phyloP scores from a whole-genome alignment of 1,284 basidiomycete species.

The Ustanciosporium gigantosporum region DNA sequence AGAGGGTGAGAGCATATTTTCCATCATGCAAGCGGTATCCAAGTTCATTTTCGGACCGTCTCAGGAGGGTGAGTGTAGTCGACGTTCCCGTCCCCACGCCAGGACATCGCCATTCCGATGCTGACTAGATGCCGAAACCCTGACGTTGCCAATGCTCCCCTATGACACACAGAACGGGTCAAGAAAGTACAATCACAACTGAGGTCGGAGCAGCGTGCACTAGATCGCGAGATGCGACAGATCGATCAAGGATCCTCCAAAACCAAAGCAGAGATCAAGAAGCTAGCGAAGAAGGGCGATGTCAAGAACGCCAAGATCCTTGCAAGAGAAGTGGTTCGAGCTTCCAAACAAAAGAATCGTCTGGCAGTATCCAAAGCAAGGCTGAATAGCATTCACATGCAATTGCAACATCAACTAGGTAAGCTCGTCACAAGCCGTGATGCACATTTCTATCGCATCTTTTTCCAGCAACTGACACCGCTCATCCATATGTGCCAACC shows the following conservation, averaged over 20 bases:
- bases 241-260: constrained; percentile 82
- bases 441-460: background rate
- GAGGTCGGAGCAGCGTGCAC: constrained; percentile 51
- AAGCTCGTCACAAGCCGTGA: constrained; percentile 45
- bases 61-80: constrained; percentile 71
- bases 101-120: no score
- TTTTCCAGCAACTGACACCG: background rate
- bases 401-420: constrained; percentile 93
- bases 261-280: constrained; percentile 80
- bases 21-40: constrained; percentile 84
- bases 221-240: constrained; percentile 64
- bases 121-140: no score
- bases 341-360: constrained; percentile 90
- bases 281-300: constrained; percentile 87
- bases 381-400: constrained; percentile 85
- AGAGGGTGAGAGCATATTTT: no score
- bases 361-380: constrained; percentile 89
- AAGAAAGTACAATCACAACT: constrained; percentile 53
- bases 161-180: constrained; percentile 47
- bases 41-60: constrained; percentile 90
- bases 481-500: background rate
- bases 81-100: no score
- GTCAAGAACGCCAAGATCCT: constrained; percentile 88
- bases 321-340: constrained; percentile 90
- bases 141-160: no score